phyloP scores from a whole-genome alignment of 306 rosid genomes.

The Glycine soja region DNA sequence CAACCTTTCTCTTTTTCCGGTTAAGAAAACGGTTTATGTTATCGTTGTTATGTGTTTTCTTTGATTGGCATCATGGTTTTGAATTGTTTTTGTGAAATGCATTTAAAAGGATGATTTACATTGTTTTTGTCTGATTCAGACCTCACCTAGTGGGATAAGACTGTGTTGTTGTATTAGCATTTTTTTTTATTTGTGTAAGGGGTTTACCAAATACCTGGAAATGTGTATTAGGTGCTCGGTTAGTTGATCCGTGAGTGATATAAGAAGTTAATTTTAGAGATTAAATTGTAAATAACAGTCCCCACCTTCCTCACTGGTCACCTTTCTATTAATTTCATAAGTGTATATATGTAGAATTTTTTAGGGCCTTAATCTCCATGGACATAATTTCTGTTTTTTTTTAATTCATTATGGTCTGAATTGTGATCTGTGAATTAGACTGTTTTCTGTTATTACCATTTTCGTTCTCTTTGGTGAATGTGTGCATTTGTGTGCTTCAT shows the following conservation, averaged over 20 bases:
- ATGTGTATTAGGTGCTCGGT: not conserved
- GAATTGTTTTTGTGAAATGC: not conserved
- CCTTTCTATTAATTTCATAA: not conserved
- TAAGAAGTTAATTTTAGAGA: not conserved
- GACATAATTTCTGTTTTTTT: not conserved
- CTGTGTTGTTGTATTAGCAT: too few relatives aligned
- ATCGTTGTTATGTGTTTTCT: not conserved
- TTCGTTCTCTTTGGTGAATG: not conserved
- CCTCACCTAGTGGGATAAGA: too few relatives aligned
- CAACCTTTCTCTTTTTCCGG: not conserved
- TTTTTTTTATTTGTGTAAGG: not conserved
- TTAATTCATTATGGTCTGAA: not conserved
- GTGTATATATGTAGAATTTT: not conserved
- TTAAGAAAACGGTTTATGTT: not conserved
- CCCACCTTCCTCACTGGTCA: not conserved
- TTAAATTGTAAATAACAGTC: not conserved
- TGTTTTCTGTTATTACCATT: constrained; percentile 8
- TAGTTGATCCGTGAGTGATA: constrained; percentile 8
- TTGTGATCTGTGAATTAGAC: not conserved
- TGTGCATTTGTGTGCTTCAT: not conserved
- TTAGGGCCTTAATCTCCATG: not conserved
- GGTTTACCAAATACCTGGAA: not conserved
- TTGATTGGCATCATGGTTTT: not conserved
- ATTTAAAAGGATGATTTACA: not conserved
- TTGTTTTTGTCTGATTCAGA: too few relatives aligned